Evolutionary conservation across 495 filamentous ascomycete species (phyloP), one percentile per base, ranked within the genome.

Genomic region (Chlorociboria aeruginascens): DNA sequence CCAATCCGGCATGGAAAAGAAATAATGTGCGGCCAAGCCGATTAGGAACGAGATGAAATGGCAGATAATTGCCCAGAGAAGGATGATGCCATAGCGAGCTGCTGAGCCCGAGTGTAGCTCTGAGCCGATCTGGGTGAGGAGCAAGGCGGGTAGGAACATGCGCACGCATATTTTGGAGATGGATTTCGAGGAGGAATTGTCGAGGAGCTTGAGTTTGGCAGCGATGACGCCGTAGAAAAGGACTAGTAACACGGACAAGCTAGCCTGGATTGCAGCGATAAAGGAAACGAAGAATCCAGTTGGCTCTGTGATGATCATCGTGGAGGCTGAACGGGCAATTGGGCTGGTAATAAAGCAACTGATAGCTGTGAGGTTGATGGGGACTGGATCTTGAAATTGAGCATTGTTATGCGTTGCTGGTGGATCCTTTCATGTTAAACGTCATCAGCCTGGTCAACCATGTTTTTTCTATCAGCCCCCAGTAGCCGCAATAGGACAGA

Each of bases 181-280:
- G 36, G 84, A 67, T 56, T 79, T 78, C 34, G 82, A 72, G 14
- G 70, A 68, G 0, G 53, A 34, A 29, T 66, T 63, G 38, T 75
- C 67, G 12, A 89, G 68, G 3, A 89, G 63, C 3, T 69, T 66
- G 43, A 77, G 71, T 49, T 74, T 69, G 4, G 74, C 74, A 0
- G 77, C 74, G 8, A 78, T 38, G 6, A 78, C 74, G 36, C 84
- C 84, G 52, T 76, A 85, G 17, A 59, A 63, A 39, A 88, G 78
- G 30, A 82, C 83, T 7, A 89, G 64, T 0, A 87, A 66, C 0
- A 89, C 82, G 1, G 82, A 81, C 29, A 86, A 56, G 29, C 72
- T 76, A 25, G 83, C 83, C 57, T 89, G 82, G 8, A 89, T 60
- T 14, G 81, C 83, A 1, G 79, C 81, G 2, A 87, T 52, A 49